These are phyloP conservation scores for Chlorencoelia australis DNA, from an alignment of 2,329 filamentous ascomycete genomes.

Conservation along the genomic window DNA sequence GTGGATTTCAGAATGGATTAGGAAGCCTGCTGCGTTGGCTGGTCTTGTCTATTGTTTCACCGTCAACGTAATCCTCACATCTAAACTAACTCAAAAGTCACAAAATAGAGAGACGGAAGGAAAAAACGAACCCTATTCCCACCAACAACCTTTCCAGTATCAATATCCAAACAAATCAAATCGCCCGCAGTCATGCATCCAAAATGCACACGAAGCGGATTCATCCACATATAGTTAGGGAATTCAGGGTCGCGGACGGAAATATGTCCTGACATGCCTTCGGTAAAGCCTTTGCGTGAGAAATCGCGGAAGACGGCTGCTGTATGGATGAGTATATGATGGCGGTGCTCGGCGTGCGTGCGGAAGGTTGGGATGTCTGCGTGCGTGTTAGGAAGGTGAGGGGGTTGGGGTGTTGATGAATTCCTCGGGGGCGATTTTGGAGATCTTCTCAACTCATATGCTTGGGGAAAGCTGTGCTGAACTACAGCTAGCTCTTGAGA, in stretches of 20 bases:
- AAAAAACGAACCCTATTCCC: conserved; percentile 38
- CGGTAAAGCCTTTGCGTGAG: conserved; percentile 52
- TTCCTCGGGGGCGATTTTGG: too few species aligned
- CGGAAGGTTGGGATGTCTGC: conserved; percentile 46
- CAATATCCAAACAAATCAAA: conserved; percentile 55
- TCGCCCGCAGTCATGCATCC: conserved; percentile 53
- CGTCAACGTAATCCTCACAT: neutral
- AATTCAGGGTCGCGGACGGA: conserved; percentile 56
- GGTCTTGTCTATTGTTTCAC: conserved; percentile 33
- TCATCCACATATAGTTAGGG: conserved; percentile 57
- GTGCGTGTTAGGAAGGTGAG: neutral
- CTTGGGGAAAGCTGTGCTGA: too few species aligned
- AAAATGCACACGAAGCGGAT: conserved; percentile 54
- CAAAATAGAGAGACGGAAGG: neutral
- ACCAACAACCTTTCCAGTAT: conserved; percentile 49
- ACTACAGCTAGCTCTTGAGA: too few species aligned
- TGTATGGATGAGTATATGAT: conserved; percentile 57
- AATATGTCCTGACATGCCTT: conserved; percentile 62
- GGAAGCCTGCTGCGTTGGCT: conserved; percentile 57
- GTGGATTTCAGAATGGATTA: conserved; percentile 60
- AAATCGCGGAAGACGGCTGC: conserved; percentile 60
- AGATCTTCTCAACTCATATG: too few species aligned
- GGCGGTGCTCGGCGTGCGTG: conserved; percentile 44
- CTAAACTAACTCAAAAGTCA: neutral
- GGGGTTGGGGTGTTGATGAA: neutral